phyloP scores from a whole-genome alignment of 768 basidiomycete genomes.

The Pleurotus citrinopileatus region DNA sequence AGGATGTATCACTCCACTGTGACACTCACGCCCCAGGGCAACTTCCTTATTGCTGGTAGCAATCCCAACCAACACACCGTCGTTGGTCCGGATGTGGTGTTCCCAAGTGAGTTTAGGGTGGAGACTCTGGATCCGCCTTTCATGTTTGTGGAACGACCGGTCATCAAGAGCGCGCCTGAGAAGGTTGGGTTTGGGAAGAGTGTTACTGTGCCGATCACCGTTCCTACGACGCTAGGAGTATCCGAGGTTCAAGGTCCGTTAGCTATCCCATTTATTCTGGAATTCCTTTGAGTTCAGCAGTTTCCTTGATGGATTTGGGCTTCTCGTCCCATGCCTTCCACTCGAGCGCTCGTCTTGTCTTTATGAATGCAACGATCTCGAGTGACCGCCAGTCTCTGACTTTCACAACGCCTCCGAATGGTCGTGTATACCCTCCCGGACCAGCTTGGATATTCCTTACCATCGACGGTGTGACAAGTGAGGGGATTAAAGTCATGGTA shows the following conservation, averaged over 20 bases:
- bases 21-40: constrained; percentile 25
- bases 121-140: constrained; percentile 27
- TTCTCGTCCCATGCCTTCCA: constrained; percentile 29
- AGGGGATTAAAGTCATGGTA: constrained; percentile 61
- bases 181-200: constrained; percentile 23
- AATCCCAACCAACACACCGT: constrained; percentile 24
- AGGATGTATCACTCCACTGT: constrained; percentile 32
- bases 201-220: constrained; percentile 25
- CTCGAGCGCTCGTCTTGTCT: constrained; percentile 26
- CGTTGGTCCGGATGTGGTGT: constrained; percentile 14
- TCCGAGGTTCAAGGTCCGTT: constrained; percentile 14
- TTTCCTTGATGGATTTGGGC: constrained; percentile 27
- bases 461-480: constrained; percentile 60
- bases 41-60: constrained; percentile 22
- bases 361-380: constrained; percentile 23
- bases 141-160: constrained; percentile 18
- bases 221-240: constrained; percentile 17
- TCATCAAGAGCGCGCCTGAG: constrained; percentile 15
- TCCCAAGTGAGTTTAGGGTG: constrained; percentile 17
- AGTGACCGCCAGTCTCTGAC: constrained; percentile 32
- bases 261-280: background rate
- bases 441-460: constrained; percentile 74
- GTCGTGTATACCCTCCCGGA: constrained; percentile 71
- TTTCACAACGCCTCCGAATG: constrained; percentile 60
- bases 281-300: constrained; percentile 20